These are phyloP conservation scores for Gaertneriomyces sp. DNA, from an alignment of 192 early-diverging fungal species.

Conservation along the genomic window DNA sequence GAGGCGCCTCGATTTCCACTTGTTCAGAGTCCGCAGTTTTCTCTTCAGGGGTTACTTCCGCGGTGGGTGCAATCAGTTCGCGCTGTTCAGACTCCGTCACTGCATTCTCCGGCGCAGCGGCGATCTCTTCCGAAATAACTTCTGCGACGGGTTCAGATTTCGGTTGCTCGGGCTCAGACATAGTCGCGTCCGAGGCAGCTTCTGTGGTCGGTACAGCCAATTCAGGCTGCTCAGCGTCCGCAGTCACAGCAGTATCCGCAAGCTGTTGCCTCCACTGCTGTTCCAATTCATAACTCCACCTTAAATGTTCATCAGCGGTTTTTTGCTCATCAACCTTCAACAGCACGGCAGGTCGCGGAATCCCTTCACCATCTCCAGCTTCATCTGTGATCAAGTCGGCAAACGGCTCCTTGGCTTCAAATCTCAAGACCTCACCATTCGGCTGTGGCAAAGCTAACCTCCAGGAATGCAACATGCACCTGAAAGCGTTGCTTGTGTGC, in stretches of 20 bases:
- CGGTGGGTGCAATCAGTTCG: no score
- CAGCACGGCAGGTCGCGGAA: neutral
- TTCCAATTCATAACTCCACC: slow-evolving; percentile 12
- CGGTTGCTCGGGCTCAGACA: neutral
- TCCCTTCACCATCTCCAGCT: slow-evolving; percentile 3
- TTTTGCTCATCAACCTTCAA: slow-evolving; percentile 3
- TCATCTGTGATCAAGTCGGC: slow-evolving; percentile 5
- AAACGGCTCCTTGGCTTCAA: slow-evolving; percentile 29
- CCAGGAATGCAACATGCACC: slow-evolving; percentile 42
- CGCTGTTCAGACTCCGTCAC: no score
- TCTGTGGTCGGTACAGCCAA: neutral
- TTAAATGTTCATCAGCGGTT: slow-evolving; percentile 19
- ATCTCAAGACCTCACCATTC: slow-evolving; percentile 1
- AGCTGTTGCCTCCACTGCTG: slow-evolving; percentile 8
- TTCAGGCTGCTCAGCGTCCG: neutral
- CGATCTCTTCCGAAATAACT: neutral
- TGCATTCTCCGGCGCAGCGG: neutral
- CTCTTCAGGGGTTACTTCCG: neutral
- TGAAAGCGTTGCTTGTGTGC: slow-evolving; percentile 23
- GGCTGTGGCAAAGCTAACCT: slow-evolving; percentile 25
- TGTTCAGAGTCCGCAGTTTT: neutral
- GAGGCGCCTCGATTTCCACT: neutral
- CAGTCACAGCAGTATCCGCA: neutral
- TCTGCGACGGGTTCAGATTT: neutral
- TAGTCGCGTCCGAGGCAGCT: neutral